Percentiles rank a stretch among this genome's conserved stretches.
phyloP scores from a whole-genome alignment of 1,139 yeast species.

The Blastobotrys proliferans region DNA sequence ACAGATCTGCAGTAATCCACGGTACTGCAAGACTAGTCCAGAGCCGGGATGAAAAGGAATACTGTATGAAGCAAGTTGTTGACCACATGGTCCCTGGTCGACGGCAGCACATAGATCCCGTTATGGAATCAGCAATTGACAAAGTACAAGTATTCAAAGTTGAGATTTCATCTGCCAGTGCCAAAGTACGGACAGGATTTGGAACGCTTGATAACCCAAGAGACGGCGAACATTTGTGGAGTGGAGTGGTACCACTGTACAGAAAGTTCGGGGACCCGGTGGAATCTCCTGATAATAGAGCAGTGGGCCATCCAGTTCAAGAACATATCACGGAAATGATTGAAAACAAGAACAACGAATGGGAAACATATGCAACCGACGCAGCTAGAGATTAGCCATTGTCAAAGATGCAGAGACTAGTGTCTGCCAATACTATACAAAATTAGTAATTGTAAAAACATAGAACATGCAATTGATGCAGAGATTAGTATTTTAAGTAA shows the following conservation, averaged over 20 bases:
- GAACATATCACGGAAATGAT: not conserved
- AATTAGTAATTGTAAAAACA: not conserved
- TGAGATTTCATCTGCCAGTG: conserved; percentile 1
- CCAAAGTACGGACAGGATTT: conserved; percentile 4
- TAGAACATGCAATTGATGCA: not conserved
- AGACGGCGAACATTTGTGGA: not conserved
- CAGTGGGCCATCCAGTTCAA: conserved; percentile 2
- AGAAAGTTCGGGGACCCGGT: conserved; percentile 1
- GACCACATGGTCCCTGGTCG: conserved; percentile 4
- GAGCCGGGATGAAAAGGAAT: not conserved
- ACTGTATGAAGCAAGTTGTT: not conserved
- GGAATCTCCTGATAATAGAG: not conserved
- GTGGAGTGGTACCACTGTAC: conserved; percentile 5
- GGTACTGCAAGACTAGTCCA: not conserved
- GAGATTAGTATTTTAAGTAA: not conserved
- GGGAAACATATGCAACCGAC: conserved; percentile 1
- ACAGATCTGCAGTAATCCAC: conserved; percentile 1
- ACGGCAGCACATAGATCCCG: conserved; percentile 1
- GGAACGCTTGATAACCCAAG: conserved; percentile 1
- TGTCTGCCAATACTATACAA: too few species aligned
- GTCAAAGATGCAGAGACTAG: too few species aligned
- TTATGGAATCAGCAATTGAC: conserved; percentile 1
- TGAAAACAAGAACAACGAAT: not conserved
- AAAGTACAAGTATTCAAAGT: not conserved
- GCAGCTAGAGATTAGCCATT: conserved; percentile 1